phyloP scores from a whole-genome alignment of 2,329 filamentous ascomycete genomes.

The Claviceps pusilla region DNA sequence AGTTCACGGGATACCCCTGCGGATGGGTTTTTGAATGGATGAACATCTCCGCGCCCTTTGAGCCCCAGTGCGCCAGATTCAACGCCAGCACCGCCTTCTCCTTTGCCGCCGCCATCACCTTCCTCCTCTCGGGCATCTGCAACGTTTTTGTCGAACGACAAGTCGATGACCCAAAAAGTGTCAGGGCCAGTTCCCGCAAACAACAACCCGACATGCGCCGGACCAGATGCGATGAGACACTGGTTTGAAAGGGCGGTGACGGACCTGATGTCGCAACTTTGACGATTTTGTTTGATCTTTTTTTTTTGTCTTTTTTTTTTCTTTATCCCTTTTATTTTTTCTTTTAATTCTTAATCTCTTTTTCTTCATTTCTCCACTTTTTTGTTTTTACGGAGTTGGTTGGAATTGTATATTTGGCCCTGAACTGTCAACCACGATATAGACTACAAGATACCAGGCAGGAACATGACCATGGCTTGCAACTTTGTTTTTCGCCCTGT shows the following conservation, averaged over 20 bases:
- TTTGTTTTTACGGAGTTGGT: neutral
- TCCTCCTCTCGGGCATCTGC: constrained; percentile 43
- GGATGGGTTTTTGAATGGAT: constrained; percentile 40
- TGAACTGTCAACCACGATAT: neutral
- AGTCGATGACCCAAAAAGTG: neutral
- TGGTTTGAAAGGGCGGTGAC: neutral
- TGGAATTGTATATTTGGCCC: neutral
- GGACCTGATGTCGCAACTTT: neutral
- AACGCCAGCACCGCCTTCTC: constrained; percentile 51
- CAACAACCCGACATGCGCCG: neutral
- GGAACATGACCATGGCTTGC: neutral
- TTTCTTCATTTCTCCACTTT: no score
- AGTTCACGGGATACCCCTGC: constrained; percentile 27
- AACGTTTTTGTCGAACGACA: constrained; percentile 1
- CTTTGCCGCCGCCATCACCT: constrained; percentile 50
- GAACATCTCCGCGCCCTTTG: constrained; percentile 23
- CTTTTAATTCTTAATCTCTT: neutral
- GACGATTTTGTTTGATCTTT: neutral
- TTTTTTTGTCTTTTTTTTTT: no score
- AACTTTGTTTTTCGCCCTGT: neutral
- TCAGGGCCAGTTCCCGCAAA: neutral
- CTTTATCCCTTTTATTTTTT: neutral
- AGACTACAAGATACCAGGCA: neutral
- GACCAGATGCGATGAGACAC: neutral
- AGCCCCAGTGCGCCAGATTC: constrained; percentile 42